Evolutionary conservation across 345 rosid genomes (phyloP).

Genomic region (Boechera stricta): DNA sequence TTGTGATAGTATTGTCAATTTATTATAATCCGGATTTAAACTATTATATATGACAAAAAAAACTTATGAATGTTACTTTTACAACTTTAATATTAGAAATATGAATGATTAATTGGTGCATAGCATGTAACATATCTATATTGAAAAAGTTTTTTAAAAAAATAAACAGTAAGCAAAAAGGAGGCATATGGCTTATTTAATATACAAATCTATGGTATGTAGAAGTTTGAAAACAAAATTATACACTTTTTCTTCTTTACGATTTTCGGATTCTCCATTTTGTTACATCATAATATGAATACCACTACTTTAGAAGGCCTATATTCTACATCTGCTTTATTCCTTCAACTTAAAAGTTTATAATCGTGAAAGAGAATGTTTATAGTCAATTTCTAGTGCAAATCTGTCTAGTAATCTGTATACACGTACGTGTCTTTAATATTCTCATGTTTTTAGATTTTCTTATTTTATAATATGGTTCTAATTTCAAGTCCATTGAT

Average conservation of each 20-base stretch:
- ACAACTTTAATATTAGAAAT: constrained; percentile 11
- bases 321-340: constrained; percentile 1
- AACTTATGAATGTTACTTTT: background rate
- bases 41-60: background rate
- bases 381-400: background rate
- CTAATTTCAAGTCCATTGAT: background rate
- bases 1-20: background rate
- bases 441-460: background rate
- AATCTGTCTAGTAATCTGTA: background rate
- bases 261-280: constrained; percentile 3
- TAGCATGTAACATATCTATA: background rate
- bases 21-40: background rate
- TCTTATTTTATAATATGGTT: background rate
- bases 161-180: background rate
- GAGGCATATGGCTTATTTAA: background rate
- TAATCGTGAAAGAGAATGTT: background rate
- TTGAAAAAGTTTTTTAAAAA: background rate
- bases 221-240: background rate
- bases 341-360: background rate
- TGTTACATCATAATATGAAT: constrained; percentile 8
- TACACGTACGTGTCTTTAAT: constrained; percentile 3
- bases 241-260: background rate
- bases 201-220: background rate
- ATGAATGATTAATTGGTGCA: background rate
- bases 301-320: constrained; percentile 16